Evolutionary conservation across 768 basidiomycete species (phyloP), one percentile per base, ranked within the genome.

Genomic region (Sistotremastrum niveocremeum): DNA sequence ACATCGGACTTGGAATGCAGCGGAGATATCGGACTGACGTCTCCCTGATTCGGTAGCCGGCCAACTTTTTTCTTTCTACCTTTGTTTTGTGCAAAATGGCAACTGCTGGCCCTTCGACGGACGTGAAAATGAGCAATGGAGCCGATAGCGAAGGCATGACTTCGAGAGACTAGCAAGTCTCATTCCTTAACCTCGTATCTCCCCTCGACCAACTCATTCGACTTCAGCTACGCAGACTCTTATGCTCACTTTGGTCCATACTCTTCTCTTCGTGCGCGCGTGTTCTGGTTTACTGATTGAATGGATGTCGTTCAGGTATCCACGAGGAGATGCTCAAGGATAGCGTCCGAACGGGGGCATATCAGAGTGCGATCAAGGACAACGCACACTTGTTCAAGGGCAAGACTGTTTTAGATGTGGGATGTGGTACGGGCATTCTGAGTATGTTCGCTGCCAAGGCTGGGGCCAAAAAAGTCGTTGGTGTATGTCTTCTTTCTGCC

Each of bases 291-390:
- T 39, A 20, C 12, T 10, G 29, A 28, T 4, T 6, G 47, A 28
- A 34, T 6, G 8, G 11, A 28, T 32, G 28, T 33, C 37, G 41
- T 35, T 20, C 55, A 95, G 90, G 91, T 48, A 95, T 97, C 56
- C 93, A 97, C 62, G 93, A 98, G 67, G 95, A 99, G 69, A 99
- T 99, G 95, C 67, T 99, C 63, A 99, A 99, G 66, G 95, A 99
- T 66, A 67, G 71, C 36, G 90, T 99, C 54, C 83, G 95, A 51
- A 99, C 95, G 39, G 80, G 89, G 34, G 88, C 91, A 38, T 99
- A 99, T 74, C 83, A 88, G 53, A 73, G 80, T 49, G 89, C 93
- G 51, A 98, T 99, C 71, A 65, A 91, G 62, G 83, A 93, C 71
- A 98, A 97, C 64, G 69, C 74, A 7, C 91, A 97, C 64, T 68